Conservation (phyloP, 768 basidiomycete genomes). For the Infundibulicybe gibba region DNA sequence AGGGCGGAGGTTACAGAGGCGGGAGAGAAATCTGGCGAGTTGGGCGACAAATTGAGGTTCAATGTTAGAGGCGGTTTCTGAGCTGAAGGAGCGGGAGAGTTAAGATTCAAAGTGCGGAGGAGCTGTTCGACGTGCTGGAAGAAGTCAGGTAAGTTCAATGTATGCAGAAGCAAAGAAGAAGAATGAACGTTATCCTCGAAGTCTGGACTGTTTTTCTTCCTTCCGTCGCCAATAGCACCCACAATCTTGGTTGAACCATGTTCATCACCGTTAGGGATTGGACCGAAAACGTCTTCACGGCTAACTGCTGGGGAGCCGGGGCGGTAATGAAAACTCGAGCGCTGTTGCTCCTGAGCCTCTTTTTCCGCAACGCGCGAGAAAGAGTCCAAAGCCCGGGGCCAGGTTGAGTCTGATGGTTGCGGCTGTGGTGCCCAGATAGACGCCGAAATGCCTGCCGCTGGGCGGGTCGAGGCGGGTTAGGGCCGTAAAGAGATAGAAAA, state of each 20-base stretch:
- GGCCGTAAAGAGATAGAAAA: conserved; percentile 32
- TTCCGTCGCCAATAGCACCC: conserved; percentile 79
- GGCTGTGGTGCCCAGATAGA: conserved; percentile 87
- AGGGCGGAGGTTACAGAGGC: conserved; percentile 69
- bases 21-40: conserved; percentile 70
- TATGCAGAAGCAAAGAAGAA: conserved; percentile 11
- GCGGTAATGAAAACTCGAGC: conserved; percentile 19
- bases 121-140: conserved; percentile 77
- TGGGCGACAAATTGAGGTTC: conserved; percentile 42
- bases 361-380: conserved; percentile 52
- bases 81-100: conserved; percentile 60
- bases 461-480: conserved; percentile 38
- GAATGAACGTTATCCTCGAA: conserved; percentile 50
- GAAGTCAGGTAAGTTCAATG: conserved; percentile 10
- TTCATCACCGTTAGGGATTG: conserved; percentile 31
- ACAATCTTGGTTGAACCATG: conserved; percentile 24
- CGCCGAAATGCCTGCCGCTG: conserved; percentile 35
- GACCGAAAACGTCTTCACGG: conserved; percentile 68
- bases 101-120: conserved; percentile 73
- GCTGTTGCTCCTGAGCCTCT: conserved; percentile 20
- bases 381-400: conserved; percentile 65
- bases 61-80: conserved; percentile 40
- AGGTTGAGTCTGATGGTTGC: conserved; percentile 59
- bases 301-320: conserved; percentile 21
- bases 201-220: conserved; percentile 57